Base-by-base conservation (phyloP, 371 early-diverging fungal genomes). In the Mucor racemosus region DNA sequence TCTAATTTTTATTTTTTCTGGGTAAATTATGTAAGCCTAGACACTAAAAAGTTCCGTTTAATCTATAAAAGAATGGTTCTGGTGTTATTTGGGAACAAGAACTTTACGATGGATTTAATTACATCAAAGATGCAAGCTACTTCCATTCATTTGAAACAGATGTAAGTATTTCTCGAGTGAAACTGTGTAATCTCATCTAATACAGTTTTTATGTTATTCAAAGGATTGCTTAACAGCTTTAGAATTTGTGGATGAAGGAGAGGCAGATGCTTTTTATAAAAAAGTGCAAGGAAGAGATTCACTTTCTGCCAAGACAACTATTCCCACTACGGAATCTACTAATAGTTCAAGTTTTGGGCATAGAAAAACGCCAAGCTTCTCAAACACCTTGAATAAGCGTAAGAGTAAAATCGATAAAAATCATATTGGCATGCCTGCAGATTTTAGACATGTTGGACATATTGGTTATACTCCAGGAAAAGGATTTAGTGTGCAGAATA, bases 71-170 rank as follows among this genome's bases (percentile, higher is more conserved):
- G 84, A 79, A 79, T 38, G 69, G 81, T 21, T 62, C 71, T 60
- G 85, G 87, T 38, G 85, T 92, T 26, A 67, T 93, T 33, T 97
- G 95, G 95, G 91, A 93, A 57, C 91, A 91, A 72, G 94, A 94
- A 73, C 67, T 95, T 19, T 90, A 89, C 68, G 77, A 84, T 46
- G 90, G 90, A 60, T 90, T 95, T 74, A 86, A 91, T 36, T 94
- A 94, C 75, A 65, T 69, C 4, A 79, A 88, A 61, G 94, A 94
- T 57, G 71, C 76, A 33, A 86, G 91, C 8, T 95, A 87, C 72
- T 96, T 97, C 76, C 93, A 94, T 74, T 88, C 93, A 4, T 94
- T 97, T 76, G 84, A 88, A 11, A 89, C 91, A 40, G 91, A 93
- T 66, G 94, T 94, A 87, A 78, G 86, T 62, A 13, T 17, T 50